phyloP scores from a whole-genome alignment of 495 filamentous ascomycete genomes.

The Neurospora africana region DNA sequence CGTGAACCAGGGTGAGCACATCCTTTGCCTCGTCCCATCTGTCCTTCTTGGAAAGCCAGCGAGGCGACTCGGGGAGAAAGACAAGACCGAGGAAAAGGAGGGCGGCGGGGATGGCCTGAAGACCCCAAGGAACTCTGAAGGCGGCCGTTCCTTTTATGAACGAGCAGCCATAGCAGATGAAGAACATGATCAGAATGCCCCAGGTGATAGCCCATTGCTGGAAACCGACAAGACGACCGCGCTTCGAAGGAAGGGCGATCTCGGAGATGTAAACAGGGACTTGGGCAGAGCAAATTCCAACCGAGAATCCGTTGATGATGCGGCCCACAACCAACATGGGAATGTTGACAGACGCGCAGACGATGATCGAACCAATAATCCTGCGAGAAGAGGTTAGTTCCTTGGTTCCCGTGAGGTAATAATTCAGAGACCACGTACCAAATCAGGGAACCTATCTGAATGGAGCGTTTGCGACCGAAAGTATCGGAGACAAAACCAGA shows the following conservation, averaged over 20 bases:
- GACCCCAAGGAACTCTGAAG: constrained; percentile 66
- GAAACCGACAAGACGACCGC: constrained; percentile 59
- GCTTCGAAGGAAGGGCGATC: constrained; percentile 54
- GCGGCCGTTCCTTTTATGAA: constrained; percentile 50
- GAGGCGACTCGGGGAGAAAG: constrained; percentile 63
- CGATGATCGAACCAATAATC: constrained; percentile 53
- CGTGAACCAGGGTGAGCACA: constrained; percentile 58
- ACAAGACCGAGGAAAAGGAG: constrained; percentile 52
- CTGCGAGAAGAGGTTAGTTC: constrained; percentile 4
- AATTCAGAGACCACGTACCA: constrained; percentile 36
- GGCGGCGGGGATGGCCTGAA: constrained; percentile 63
- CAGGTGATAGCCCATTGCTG: constrained; percentile 78
- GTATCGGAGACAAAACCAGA: constrained; percentile 59
- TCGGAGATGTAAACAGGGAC: constrained; percentile 75
- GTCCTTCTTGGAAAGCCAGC: constrained; percentile 66
- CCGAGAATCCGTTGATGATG: constrained; percentile 64
- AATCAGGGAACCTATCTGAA: constrained; percentile 52
- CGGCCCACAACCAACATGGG: constrained; percentile 64
- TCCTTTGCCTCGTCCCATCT: constrained; percentile 59
- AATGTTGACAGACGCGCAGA: constrained; percentile 63
- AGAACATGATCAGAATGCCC: constrained; percentile 71
- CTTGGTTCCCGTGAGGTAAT: background rate
- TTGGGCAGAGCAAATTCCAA: constrained; percentile 70
- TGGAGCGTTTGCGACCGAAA: constrained; percentile 55
- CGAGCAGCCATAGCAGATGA: constrained; percentile 64